Base-by-base conservation (phyloP, 345 rosid species). In the Linum lewisii region DNA sequence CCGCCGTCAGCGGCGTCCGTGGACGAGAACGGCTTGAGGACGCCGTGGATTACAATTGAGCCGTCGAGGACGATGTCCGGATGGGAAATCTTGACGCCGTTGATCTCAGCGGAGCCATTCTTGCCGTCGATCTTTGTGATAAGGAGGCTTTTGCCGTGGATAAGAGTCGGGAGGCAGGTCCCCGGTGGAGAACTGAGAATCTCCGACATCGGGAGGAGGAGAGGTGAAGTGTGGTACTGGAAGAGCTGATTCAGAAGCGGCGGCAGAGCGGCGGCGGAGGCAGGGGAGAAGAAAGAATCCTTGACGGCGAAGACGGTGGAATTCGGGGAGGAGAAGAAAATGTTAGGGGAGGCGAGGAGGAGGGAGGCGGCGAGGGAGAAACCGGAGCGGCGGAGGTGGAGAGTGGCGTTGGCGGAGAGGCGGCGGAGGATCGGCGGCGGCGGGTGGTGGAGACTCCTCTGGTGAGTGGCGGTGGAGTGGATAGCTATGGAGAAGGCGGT, bases 11-110 rank as follows among this genome's bases (percentile, higher is more conserved):
- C 69, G 57, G 60, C 49, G 34, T 63, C 26, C 51, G 79, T 22
- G 6, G 80, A 72, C 21, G 78, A 70, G 69, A 87, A 81, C 3
- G 95, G 86, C 62, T 57, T 73, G 61, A 66, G 64, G 77, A 92
- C 84, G 4, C 96, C 95, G 38, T 92, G 91, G 66, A 88, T 79
- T 0, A 81, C 79, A 21, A 84, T 51, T 15, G 76, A 71, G 38
- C 75, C 84, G 61, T 77, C 82, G 64, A 88, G 86, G 78, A 83
- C 79, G 45, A 88, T 26, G 61, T 92, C 79, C 1, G 95, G 96
- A 49, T 84, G 79, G 6, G 96, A 72, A 11, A 88, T 62, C 19
- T 24, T 37, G 3, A 83, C 84, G 61, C 68, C 73, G 51, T 88
- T 86, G 66, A 92, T 79, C 75, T 83, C 84, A 0, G 70, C 72